Evolutionary conservation across 331 rosid species (phyloP).

Genomic region (Pyrus hybrid): DNA sequence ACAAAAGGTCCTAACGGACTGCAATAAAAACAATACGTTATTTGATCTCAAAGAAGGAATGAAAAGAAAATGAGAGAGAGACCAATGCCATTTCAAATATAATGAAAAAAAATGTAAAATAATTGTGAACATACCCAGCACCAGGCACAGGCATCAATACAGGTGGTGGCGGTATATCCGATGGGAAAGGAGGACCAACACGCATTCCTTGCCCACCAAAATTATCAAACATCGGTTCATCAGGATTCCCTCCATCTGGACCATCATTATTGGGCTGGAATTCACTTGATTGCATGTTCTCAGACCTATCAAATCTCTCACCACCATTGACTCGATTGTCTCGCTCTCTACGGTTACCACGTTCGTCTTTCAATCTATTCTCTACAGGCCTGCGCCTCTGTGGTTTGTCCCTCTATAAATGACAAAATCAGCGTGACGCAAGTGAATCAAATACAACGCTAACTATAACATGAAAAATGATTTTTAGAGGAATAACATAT

Average conservation of each 20-base stretch:
- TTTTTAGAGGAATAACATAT: background rate
- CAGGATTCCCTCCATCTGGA: slow-evolving; percentile 63
- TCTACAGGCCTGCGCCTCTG: slow-evolving; percentile 62
- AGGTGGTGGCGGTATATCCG: slow-evolving; percentile 87
- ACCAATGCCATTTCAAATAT: background rate
- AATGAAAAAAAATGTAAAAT: no score
- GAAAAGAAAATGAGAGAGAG: background rate
- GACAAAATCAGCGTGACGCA: background rate
- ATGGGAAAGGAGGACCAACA: slow-evolving; percentile 58
- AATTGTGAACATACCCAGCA: slow-evolving; percentile 66
- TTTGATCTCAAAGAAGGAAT: background rate
- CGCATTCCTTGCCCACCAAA: slow-evolving; percentile 58
- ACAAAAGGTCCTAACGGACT: slow-evolving; percentile 98
- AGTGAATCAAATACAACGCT: background rate
- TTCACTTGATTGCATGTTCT: slow-evolving; percentile 34
- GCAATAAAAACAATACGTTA: slow-evolving; percentile 18
- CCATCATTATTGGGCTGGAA: slow-evolving; percentile 52
- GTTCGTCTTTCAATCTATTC: slow-evolving; percentile 79
- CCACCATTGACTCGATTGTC: slow-evolving; percentile 58
- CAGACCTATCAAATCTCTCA: slow-evolving; percentile 58
- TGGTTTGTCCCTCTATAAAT: slow-evolving; percentile 65
- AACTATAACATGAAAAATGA: background rate
- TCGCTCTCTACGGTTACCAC: slow-evolving; percentile 71
- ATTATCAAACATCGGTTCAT: slow-evolving; percentile 78
- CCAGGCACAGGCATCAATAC: slow-evolving; percentile 99